Conservation (phyloP, 2,329 filamentous ascomycete genomes). For the Phialemoniopsis sp. region DNA sequence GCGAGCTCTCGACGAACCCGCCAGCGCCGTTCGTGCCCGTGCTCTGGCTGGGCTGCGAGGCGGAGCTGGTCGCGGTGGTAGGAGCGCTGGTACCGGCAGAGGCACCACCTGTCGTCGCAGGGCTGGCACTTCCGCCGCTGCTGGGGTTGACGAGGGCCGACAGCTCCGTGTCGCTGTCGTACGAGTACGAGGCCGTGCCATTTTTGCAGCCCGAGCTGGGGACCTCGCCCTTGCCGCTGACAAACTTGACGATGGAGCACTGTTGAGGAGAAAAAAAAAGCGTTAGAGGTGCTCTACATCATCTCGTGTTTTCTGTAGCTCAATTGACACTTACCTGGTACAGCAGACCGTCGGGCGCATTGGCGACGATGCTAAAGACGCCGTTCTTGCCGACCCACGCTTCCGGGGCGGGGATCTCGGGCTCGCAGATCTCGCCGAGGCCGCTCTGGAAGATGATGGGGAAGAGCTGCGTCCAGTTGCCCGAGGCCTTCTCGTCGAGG, state of each 20-base stretch:
- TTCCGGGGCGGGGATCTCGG: conserved; percentile 40
- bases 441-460: conserved; percentile 51
- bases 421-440: conserved; percentile 49
- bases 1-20: conserved; percentile 2
- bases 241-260: conserved; percentile 54
- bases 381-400: conserved; percentile 52
- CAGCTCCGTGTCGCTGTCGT: conserved; percentile 22
- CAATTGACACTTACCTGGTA: conserved; percentile 45
- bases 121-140: conserved; percentile 10
- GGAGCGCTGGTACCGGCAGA: not conserved
- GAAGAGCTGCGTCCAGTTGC: conserved; percentile 51
- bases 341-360: conserved; percentile 50
- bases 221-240: conserved; percentile 29
- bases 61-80: not conserved
- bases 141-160: conserved; percentile 18
- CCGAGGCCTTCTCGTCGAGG: conserved; percentile 37
- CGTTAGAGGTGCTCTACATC: no score
- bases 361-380: conserved; percentile 45
- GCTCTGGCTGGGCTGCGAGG: conserved; percentile 1
- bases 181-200: conserved; percentile 22
- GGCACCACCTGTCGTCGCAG: not conserved
- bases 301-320: no score
- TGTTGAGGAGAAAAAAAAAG: conserved; percentile 15
- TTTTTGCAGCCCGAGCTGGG: conserved; percentile 29
- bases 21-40: conserved; percentile 3